Conservation (phyloP, 345 rosid genomes). For the rapeseed (Brassica napus) region Da-Ae NC_063446.1:72373001-72373500, state of each 20-base stretch:
- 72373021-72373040: conserved; percentile 10
- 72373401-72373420: conserved; percentile 20
- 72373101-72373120: conserved; percentile 22
- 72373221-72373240: conserved; percentile 33
- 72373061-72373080: conserved; percentile 7
- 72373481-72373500: conserved; percentile 57
- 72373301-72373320: conserved; percentile 32
- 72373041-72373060: conserved; percentile 11
- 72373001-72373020: conserved; percentile 28
- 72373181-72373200: conserved; percentile 6
- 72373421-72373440: conserved; percentile 19
- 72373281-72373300: conserved; percentile 31
- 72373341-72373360: conserved; percentile 45
- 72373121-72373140: conserved; percentile 30
- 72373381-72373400: conserved; percentile 23
- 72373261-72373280: conserved; percentile 45
- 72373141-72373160: conserved; percentile 14
- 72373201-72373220: conserved; percentile 31
- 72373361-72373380: conserved; percentile 29
- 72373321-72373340: conserved; percentile 43
- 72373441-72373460: neutral
- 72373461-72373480: conserved; percentile 32
- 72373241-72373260: conserved; percentile 31
- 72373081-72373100: conserved; percentile 17
- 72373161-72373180: conserved; percentile 23